These are phyloP conservation scores for Syncephalis plumigaleata DNA, from an alignment of 371 early-diverging fungal genomes.

Conservation along the genomic window DNA sequence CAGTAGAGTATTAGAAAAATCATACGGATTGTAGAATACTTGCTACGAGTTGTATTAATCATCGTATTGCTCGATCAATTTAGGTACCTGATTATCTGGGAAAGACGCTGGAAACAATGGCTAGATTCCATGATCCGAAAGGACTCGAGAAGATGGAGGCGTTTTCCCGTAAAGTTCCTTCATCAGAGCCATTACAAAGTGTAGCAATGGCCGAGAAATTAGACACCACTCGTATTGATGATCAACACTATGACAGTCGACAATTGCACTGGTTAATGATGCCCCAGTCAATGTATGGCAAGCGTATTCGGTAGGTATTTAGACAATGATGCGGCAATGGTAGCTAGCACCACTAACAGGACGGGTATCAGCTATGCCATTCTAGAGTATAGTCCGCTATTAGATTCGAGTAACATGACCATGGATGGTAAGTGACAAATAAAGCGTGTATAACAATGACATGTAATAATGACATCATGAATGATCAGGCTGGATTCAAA, in stretches of 20 bases:
- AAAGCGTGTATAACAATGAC: too few species aligned
- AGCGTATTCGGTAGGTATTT: conserved; percentile 35
- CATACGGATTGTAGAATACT: too few species aligned
- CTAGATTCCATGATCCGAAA: conserved; percentile 76
- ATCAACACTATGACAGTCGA: conserved; percentile 6
- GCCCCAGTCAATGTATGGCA: conserved; percentile 79
- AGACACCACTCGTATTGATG: conserved; percentile 11
- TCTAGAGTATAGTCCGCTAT: conserved; percentile 80
- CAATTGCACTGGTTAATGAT: conserved; percentile 55
- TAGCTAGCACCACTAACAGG: neutral
- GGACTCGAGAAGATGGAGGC: conserved; percentile 7
- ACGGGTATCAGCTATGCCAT: conserved; percentile 73
- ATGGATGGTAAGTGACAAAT: conserved; percentile 57
- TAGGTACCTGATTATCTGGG: conserved; percentile 48
- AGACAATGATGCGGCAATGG: conserved; percentile 1
- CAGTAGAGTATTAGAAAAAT: too few species aligned
- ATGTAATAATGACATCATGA: too few species aligned
- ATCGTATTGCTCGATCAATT: too few species aligned
- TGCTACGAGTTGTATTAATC: too few species aligned
- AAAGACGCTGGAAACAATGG: conserved; percentile 46
- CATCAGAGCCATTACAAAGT: neutral
- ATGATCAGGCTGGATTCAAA: conserved; percentile 87
- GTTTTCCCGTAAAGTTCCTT: neutral
- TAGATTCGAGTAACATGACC: conserved; percentile 91
- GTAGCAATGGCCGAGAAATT: conserved; percentile 4